Evolutionary conservation across 2,329 filamentous ascomycete species (phyloP).

Genomic region (Sporothrix inflata): DNA sequence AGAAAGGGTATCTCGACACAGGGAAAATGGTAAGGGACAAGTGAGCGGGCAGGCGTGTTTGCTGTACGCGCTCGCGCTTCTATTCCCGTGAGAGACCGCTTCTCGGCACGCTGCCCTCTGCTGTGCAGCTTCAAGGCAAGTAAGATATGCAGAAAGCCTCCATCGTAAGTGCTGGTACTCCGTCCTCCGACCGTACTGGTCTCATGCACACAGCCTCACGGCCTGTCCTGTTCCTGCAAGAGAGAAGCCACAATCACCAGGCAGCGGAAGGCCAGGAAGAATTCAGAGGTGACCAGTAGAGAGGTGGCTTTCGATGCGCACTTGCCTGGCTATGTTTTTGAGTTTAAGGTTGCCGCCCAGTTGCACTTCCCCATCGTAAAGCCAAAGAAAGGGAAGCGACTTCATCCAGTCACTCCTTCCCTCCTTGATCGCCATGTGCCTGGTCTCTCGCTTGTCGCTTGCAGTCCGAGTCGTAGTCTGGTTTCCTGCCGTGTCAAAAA

Average conservation of each 20-base stretch:
- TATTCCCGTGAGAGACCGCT: neutral
- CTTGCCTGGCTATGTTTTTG: neutral
- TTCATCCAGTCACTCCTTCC: conserved; percentile 18
- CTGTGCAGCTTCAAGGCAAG: neutral
- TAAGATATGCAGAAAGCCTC: neutral
- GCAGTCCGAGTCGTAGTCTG: neutral
- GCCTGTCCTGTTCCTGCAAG: neutral
- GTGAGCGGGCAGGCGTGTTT: neutral
- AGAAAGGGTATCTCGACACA: neutral
- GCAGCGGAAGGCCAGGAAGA: neutral
- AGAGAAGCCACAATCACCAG: conserved; percentile 4
- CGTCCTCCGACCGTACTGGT: neutral
- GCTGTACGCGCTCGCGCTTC: neutral
- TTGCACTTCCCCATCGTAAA: neutral
- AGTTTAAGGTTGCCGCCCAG: neutral
- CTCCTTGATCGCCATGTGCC: neutral
- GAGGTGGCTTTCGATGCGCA: neutral
- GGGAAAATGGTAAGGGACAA: too few species aligned
- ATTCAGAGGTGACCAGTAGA: neutral
- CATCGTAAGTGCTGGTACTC: neutral
- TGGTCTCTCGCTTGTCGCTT: neutral
- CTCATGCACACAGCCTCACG: conserved; percentile 8
- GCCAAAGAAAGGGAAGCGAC: neutral
- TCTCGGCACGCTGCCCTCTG: neutral
- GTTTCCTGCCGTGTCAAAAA: neutral